Base-by-base conservation (phyloP, 2,329 filamentous ascomycete species). In the Aspergillus sp. region DNA sequence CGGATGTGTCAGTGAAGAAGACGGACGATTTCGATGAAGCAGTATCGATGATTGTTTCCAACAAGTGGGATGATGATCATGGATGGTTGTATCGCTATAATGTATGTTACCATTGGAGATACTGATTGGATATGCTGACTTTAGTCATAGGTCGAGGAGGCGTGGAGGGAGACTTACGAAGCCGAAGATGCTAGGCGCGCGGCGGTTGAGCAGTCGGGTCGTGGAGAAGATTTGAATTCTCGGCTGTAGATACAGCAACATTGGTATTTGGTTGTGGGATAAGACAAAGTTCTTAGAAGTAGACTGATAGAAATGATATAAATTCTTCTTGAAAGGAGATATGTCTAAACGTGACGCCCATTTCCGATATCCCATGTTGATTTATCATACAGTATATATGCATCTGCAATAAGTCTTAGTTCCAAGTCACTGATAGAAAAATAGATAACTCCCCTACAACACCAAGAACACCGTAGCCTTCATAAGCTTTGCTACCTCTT, bases 51-150 rank as follows among this genome's bases (percentile, higher is more conserved):
- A 54, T 32, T 3, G 41, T 64, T 3, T 25, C 49, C 3, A 55
- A 57, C 1, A 62, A 64, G 47, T 62, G 60, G 62, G 51, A 39
- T 7, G 38, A 56, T 5, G 54, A 47, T 2, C 56, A 59, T 19
- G 13, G 38, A 3, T 64, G 62, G 62, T 13, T 64, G 8, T 64
- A 62, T 41, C 32, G 48, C 5, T 62, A 64, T 21, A 32, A 61
- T 53, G 60, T 64, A 27, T 19, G 60, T 54, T 2, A 3, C 5
- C 13, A 15, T 11, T 11, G 11, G 11, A 15, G 5, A 15, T 30
- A 30, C 10, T 30, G 4, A 0, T 36, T 6, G n/a, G 1, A 5
- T 42, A 13, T 19, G 32, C 58, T 4, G 52, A 23, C 10, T 11
- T 15, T 1, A 8, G 15, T 1, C 32, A n/a, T 54, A 64, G 62